These are phyloP conservation scores for Rheum nobile DNA, from an alignment of 148 eudicot species.

Conservation along the genomic window DNA sequence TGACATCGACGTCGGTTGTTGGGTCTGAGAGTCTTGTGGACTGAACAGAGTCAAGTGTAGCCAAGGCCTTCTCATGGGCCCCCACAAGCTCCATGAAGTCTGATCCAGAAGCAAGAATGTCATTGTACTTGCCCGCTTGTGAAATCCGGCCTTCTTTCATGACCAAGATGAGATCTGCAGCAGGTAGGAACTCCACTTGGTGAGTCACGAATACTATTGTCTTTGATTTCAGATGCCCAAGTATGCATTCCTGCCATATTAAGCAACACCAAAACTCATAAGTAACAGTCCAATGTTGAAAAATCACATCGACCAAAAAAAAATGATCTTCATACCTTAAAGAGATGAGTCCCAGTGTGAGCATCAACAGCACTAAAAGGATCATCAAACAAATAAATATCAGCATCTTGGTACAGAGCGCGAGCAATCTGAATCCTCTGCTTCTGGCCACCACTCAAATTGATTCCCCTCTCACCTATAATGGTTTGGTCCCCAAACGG, in stretches of 20 bases:
- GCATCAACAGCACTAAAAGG: constrained; percentile 49
- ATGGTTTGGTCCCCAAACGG: constrained; percentile 33
- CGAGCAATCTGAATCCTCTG: constrained; percentile 41
- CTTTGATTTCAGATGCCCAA: constrained; percentile 25
- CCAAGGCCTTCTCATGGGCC: constrained; percentile 36
- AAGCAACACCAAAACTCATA: background rate
- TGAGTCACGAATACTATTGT: constrained; percentile 37
- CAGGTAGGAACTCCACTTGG: constrained; percentile 36
- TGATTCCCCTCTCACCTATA: constrained; percentile 43
- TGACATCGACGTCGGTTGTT: background rate
- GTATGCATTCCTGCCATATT: constrained; percentile 30
- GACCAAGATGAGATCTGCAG: constrained; percentile 43
- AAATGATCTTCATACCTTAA: constrained; percentile 19
- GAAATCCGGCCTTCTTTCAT: constrained; percentile 38
- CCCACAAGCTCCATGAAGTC: constrained; percentile 38
- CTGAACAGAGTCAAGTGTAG: constrained; percentile 16
- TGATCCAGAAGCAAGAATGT: constrained; percentile 32
- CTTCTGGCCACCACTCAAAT: constrained; percentile 48
- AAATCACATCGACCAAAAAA: background rate
- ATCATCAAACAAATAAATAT: constrained; percentile 40
- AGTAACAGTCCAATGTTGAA: background rate
- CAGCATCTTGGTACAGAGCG: constrained; percentile 41
- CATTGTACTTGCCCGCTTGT: constrained; percentile 45
- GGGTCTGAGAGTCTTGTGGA: background rate
- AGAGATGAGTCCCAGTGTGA: constrained; percentile 39